Conservation (phyloP, 2,329 filamentous ascomycete species). For the Sporothrix pseudoabietina region DNA sequence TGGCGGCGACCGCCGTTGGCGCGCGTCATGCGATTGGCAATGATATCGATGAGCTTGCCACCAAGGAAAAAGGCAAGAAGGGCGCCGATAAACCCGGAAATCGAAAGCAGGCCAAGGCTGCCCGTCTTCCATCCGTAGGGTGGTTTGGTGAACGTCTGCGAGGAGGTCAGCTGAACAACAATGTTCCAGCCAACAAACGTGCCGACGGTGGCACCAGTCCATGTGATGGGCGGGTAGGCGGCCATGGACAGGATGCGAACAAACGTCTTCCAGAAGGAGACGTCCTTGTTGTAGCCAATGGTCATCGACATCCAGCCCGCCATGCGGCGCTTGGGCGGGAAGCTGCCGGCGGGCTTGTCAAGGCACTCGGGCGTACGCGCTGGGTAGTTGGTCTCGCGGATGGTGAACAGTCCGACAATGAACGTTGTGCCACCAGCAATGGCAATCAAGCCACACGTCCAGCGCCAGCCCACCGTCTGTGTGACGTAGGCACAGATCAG, state of each 20-base stretch:
- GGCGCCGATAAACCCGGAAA: neutral
- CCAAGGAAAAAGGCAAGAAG: neutral
- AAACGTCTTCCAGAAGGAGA: neutral
- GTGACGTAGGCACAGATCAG: neutral
- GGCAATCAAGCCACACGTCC: neutral
- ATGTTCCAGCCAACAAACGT: constrained; percentile 7
- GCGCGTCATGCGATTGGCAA: constrained; percentile 9
- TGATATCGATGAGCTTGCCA: constrained; percentile 9
- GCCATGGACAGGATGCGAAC: neutral
- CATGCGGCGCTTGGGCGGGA: neutral
- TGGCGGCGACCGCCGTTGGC: constrained; percentile 19
- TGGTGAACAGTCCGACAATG: neutral
- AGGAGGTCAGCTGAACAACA: neutral
- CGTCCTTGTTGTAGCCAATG: neutral
- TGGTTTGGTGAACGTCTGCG: neutral
- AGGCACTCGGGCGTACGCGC: neutral
- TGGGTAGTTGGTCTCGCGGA: constrained; percentile 8
- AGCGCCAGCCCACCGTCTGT: constrained; percentile 2
- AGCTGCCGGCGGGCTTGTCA: neutral
- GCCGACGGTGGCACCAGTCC: neutral
- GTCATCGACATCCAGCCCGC: neutral
- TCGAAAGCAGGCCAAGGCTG: neutral
- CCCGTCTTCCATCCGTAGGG: neutral
- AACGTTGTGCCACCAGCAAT: neutral
- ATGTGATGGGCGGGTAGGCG: neutral